Base-by-base conservation (phyloP, 164 flowering plant genomes). In the Macadamia integrifolia region DNA sequence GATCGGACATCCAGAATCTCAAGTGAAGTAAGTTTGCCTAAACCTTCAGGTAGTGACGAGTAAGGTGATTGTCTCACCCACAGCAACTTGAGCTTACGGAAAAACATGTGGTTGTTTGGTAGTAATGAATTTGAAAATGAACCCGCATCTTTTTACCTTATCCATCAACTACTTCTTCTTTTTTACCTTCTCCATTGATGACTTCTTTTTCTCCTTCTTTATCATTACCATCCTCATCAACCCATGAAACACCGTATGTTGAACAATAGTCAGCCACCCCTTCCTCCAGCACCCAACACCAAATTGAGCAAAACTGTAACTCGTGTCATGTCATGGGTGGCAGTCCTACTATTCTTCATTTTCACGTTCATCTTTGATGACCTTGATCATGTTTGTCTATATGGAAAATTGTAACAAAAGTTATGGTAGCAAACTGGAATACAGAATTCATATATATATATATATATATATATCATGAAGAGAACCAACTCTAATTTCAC, bases 341-440 rank as follows among this genome's bases (percentile, higher is more conserved):
- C 23, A 23, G 23, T 23, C 23, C 23, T 23, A 23, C 23, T 23
- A 23, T 72, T 79, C 69, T 23, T 74, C 90, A 49, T 82, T 76
- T 56, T 85, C 89, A 60, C 84, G 80, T 65, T 94, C 99, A 67
- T 95, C 99, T 77, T 95, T 95, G 65, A 81, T 76, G 48, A 92
- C 87, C 83, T 81, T 92, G 78, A 95, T 95, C 98, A 92, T 92
- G 77, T 90, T 90, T 97, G 67, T 92, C 97, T 35, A 94, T 95
- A 50, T 98, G 89, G 66, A 95, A 97, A 73, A 95, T 95, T 9
- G 99, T 92, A 56, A 95, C 92, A 11, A 98, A 98, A 15, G 98
- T 97, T 79, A 92, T 98, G 12, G 98, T 95, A 9, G 99, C 99
- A 85, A 95, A 95, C 99, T 95, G 84, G 23, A 0, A 65, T 55